Base-by-base conservation (phyloP, 345 rosid species). In the Passiflora organensis region DNA sequence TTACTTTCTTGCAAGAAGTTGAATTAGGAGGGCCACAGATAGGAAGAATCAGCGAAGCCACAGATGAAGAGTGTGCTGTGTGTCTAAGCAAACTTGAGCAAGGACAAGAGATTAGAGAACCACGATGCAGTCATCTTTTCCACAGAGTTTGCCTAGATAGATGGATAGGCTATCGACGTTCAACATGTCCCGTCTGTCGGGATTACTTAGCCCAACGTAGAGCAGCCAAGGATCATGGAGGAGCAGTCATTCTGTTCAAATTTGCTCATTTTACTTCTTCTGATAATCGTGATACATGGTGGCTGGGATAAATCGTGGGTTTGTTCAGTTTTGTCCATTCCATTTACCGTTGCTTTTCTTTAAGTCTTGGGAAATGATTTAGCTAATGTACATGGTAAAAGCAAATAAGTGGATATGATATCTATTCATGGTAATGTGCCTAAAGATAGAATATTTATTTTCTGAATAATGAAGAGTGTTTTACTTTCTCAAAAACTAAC, bases 151-250 rank as follows among this genome's bases (percentile, higher is more conserved):
- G 72, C 37, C 22, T 63, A 43, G 63, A 58, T 18, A 49, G 51
- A 6, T 72, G 67, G 66, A 13, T 49, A 6, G 45, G 13, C 9
- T 44, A 32, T 43, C 11, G 21, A 1, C 37, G 0, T 0, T 10
- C 41, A 5, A 63, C 63, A 0, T 66, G 76, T 28, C 76, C 72
- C 0, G 68, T 66, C 6, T 72, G 68, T 51, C 59, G 62, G 15
- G 45, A 18, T 10, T 18, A 32, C 18, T 1, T 67, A 0, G 51
- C 24, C 34, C 32, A 43, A 0, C 48, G 13, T 2, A 22, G 45
- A 8, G 0, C 23, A 6, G 14, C 23, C 13, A 22, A 24, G 6
- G 58, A 51, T 16, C 49, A 2, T 3, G 55, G 37, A 28, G 14
- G 13, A 24, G 52, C 53, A 48, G 25, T 48, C 22, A 6, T 53